These are phyloP conservation scores for Sphaerulina vaccinii DNA, from an alignment of 2,329 filamentous ascomycete genomes.

Conservation along the genomic window DNA sequence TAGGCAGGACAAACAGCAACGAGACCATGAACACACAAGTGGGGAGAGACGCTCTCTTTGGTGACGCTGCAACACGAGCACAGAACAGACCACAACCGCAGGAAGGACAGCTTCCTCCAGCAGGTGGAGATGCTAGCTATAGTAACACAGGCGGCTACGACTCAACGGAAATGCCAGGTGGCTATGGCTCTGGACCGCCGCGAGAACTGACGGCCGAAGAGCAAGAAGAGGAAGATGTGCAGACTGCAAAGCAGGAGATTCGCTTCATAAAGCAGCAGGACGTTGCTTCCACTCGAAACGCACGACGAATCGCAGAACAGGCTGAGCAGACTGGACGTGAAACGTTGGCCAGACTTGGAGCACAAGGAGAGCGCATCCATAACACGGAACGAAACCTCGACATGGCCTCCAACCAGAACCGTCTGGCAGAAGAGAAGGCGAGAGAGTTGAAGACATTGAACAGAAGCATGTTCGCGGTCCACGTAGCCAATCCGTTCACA, in stretches of 20 bases:
- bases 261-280: constrained; percentile 74
- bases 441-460: constrained; percentile 83
- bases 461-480: constrained; percentile 77
- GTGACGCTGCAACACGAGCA: constrained; percentile 53
- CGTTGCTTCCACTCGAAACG: constrained; percentile 69
- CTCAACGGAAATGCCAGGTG: constrained; percentile 31
- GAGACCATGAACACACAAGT: constrained; percentile 53
- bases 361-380: constrained; percentile 76
- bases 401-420: constrained; percentile 68
- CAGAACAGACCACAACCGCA: constrained; percentile 46
- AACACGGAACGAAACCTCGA: constrained; percentile 83
- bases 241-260: constrained; percentile 71
- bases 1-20: constrained; percentile 51
- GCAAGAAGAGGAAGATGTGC: constrained; percentile 71
- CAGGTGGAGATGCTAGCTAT: constrained; percentile 32
- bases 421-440: constrained; percentile 74
- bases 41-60: constrained; percentile 65
- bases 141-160: constrained; percentile 35
- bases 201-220: constrained; percentile 79
- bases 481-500: constrained; percentile 57
- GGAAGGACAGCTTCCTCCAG: constrained; percentile 35
- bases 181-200: constrained; percentile 60
- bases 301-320: constrained; percentile 65
- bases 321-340: constrained; percentile 69
- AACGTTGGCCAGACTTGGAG: constrained; percentile 70